These are phyloP conservation scores for Arthroderma uncinatum DNA, from an alignment of 2,329 filamentous ascomycete species.

Conservation along the genomic window DNA sequence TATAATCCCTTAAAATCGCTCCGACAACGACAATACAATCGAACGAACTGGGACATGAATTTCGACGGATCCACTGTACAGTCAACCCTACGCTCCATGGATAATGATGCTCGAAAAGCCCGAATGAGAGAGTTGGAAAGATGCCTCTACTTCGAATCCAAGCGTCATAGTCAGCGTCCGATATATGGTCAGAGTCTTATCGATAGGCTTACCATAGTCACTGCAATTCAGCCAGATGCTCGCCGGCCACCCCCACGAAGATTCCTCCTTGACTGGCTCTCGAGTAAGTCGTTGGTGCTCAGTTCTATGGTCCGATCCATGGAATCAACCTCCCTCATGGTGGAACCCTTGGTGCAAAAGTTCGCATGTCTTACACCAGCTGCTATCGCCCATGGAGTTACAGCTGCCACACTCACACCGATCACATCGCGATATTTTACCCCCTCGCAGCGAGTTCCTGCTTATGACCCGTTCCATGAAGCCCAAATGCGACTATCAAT, in stretches of 20 bases:
- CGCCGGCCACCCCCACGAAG: conserved; percentile 50
- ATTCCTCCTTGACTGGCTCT: conserved; percentile 62
- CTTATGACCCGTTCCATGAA: conserved; percentile 79
- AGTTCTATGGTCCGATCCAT: conserved; percentile 59
- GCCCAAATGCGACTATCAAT: conserved; percentile 85
- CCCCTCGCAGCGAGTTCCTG: conserved; percentile 41
- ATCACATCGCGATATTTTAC: conserved; percentile 41
- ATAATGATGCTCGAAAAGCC: conserved; percentile 57
- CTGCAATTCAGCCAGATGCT: conserved; percentile 48
- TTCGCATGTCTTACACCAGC: conserved; percentile 90
- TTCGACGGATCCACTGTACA: conserved; percentile 57
- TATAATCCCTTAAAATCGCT: conserved; percentile 59
- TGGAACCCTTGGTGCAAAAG: conserved; percentile 68
- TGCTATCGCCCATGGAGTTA: conserved; percentile 69
- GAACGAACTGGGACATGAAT: conserved; percentile 44
- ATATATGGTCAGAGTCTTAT: conserved; percentile 72
- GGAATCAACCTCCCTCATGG: conserved; percentile 56
- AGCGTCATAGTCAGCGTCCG: conserved; percentile 67
- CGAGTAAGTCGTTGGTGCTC: conserved; percentile 49
- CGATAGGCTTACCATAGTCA: conserved; percentile 57
- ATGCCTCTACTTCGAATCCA: conserved; percentile 66
- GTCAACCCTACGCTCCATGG: conserved; percentile 60
- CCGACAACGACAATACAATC: conserved; percentile 55
- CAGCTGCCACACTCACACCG: conserved; percentile 55
- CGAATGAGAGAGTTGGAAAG: conserved; percentile 70